Conservation (phyloP, 2,329 filamentous ascomycete genomes). For the Nemania serpens region DNA sequence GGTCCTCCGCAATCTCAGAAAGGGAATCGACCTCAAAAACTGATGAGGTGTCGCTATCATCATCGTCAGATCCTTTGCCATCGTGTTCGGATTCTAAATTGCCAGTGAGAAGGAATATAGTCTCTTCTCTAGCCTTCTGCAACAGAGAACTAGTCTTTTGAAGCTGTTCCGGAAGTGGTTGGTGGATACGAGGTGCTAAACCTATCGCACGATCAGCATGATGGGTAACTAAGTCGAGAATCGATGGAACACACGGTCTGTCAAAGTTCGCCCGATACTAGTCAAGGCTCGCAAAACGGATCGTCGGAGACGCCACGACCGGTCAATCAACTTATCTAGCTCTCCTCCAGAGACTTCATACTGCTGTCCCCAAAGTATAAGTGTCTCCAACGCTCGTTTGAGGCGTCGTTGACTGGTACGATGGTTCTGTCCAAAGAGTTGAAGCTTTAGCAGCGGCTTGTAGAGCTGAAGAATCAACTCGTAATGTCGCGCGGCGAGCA, state of each 20-base stretch:
- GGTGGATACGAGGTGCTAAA: not conserved
- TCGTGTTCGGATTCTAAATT: not conserved
- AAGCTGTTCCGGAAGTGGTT: not conserved
- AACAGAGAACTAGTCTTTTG: not conserved
- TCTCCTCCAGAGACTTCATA: slow-evolving; percentile 2
- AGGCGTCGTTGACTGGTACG: not conserved
- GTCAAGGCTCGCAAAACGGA: slow-evolving; percentile 3
- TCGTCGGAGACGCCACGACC: slow-evolving; percentile 5
- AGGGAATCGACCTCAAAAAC: slow-evolving; percentile 3
- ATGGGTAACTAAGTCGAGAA: not conserved
- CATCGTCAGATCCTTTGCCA: not conserved
- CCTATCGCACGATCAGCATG: not conserved
- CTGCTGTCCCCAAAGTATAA: slow-evolving; percentile 9
- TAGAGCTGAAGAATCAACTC: too few species aligned
- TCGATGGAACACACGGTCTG: slow-evolving; percentile 1
- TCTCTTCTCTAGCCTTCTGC: not conserved
- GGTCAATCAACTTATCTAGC: slow-evolving; percentile 5
- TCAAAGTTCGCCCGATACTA: slow-evolving; percentile 4
- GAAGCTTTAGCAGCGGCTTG: too few species aligned
- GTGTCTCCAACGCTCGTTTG: slow-evolving; percentile 12
- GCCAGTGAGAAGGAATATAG: not conserved
- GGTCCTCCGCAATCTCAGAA: slow-evolving; percentile 10
- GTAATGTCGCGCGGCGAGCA: too few species aligned
- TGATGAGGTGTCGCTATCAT: slow-evolving; percentile 9
- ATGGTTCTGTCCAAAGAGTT: not conserved